Evolutionary conservation across 306 rosid genomes (phyloP), one percentile per base, ranked within the genome.

Genomic region (Medicago lupulina): DNA sequence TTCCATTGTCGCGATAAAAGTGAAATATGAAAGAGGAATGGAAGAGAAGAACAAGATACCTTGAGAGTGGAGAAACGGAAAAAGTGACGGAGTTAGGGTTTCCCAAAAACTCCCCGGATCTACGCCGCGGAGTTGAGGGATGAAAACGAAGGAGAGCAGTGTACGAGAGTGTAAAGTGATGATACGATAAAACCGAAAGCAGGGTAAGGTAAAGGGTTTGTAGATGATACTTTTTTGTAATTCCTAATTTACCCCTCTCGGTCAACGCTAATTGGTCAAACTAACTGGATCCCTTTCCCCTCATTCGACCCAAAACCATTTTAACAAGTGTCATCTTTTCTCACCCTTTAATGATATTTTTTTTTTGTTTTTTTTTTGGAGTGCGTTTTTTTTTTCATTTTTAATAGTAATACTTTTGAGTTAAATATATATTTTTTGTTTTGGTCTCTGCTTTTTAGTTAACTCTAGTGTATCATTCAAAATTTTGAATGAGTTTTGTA

Each of bases 61-160:
- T 81, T 46, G 54, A 70, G 63, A 4, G 19, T 76, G 57, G 31
- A 59, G 19, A 19, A 31, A 10, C n/a, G 18, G 0, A 12, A 39
- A 60, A 18, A 31, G 28, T 2, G 23, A 43, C 31, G 28, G 54
- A 82, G 65, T 72, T 77, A 82, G 87, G 90, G 83, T 85, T 83
- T 83, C 91, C 89, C 88, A 81, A 83, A 83, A 83, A 80, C 92
- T 86, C 96, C 92, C 84, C 86, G 96, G 93, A 86, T 88, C 91
- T 86, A 86, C 79, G 81, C 93, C 89, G 89, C 86, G 89, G 89
- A 86, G 92, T 81, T 67, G 74, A 86, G 81, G 78, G 62, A 53
- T 38, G 49, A 39, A 16, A 73, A 21, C 50, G 70, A 36, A 12
- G 54, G 36, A 39, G 19, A 74, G 28, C n/a, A 4, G 49, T 59